A percentile compares a stretch with the other conserved stretches of the same genome.
Evolutionary conservation across 108 stramenopile species (phyloP).

Genomic region (Skeletonema menzelii): DNA sequence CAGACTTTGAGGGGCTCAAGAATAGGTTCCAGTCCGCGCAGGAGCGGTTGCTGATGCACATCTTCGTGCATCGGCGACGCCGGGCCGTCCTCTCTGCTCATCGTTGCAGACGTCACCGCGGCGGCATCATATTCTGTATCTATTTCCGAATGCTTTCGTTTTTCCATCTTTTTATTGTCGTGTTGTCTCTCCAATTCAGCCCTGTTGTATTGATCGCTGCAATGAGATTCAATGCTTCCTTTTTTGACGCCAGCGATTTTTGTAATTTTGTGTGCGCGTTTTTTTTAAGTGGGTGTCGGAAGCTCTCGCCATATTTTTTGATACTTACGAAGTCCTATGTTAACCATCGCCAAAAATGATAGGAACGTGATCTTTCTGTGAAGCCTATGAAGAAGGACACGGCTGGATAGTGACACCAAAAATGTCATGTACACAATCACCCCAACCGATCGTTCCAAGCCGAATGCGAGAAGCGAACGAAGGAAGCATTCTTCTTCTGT

Average conservation of each 20-base stretch:
- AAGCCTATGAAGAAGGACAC: too few species aligned
- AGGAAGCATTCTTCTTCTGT: too few species aligned
- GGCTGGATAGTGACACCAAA: too few species aligned
- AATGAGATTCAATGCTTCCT: neutral
- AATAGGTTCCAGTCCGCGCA: constrained; percentile 7
- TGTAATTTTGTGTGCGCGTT: neutral
- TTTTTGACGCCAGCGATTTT: neutral
- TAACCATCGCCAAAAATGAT: neutral
- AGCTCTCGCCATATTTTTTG: too few species aligned
- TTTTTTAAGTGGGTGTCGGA: neutral
- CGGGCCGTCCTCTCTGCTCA: neutral
- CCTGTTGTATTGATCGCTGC: neutral
- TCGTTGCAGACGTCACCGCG: neutral
- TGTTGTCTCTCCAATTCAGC: neutral
- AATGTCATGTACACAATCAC: too few species aligned
- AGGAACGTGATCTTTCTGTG: too few species aligned
- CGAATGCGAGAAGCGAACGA: too few species aligned
- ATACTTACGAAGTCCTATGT: too few species aligned
- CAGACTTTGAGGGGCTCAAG: constrained; percentile 47
- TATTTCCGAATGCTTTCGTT: neutral
- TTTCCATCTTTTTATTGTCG: neutral
- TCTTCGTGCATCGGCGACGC: neutral
- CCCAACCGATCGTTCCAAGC: too few species aligned
- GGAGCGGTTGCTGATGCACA: neutral
- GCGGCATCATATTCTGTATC: neutral